Conservation (phyloP, 148 eudicot genomes). For the Camellia japonica region DNA sequence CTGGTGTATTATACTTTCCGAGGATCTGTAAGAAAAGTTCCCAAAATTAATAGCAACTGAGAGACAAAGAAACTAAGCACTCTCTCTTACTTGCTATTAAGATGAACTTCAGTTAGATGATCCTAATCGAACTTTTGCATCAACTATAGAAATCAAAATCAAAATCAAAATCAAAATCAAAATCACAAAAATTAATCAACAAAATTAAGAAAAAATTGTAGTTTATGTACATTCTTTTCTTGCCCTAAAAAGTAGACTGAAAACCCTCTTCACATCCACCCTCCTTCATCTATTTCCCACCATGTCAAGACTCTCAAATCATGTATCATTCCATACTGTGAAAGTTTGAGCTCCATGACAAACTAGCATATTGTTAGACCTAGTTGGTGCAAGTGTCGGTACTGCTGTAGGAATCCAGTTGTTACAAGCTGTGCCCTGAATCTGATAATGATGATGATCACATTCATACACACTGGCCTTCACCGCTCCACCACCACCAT, state of each 20-base stretch:
- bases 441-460: slow-evolving; percentile 6
- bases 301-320: background rate
- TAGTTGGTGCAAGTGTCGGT: slow-evolving; percentile 38
- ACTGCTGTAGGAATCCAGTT: slow-evolving; percentile 72
- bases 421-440: slow-evolving; percentile 45
- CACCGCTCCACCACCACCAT: slow-evolving; percentile 7
- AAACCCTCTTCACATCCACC: background rate
- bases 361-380: slow-evolving; percentile 29
- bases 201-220: slow-evolving; percentile 4
- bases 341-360: slow-evolving; percentile 51
- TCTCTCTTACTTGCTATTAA: slow-evolving; percentile 34
- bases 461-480: slow-evolving; percentile 37
- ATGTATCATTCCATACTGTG: slow-evolving; percentile 71
- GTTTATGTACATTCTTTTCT: no score
- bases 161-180: background rate
- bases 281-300: background rate
- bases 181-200: no score
- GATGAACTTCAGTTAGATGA: slow-evolving; percentile 45
- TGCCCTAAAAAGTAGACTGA: slow-evolving; percentile 4
- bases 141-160: background rate
- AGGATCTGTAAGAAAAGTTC: slow-evolving; percentile 57
- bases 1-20: slow-evolving; percentile 42
- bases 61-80: background rate
- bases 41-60: slow-evolving; percentile 73
- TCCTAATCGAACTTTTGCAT: slow-evolving; percentile 27